Evolutionary conservation across 108 stramenopile genomes (phyloP).

Genomic region (Discostella pseudostelligera): DNA sequence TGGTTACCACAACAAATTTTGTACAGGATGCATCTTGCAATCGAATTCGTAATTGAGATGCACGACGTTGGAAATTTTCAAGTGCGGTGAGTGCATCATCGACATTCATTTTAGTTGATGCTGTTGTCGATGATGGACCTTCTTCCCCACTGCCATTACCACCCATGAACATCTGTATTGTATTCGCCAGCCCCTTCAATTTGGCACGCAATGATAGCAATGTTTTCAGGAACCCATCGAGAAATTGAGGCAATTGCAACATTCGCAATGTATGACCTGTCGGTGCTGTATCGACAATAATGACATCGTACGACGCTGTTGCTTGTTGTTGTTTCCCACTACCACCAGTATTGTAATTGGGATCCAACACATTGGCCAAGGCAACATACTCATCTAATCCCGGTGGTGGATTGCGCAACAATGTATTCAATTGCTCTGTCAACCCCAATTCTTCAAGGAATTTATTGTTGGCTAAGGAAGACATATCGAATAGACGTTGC

Average conservation of each 20-base stretch:
- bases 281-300: slow-evolving; percentile 91
- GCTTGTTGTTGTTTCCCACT: slow-evolving; percentile 12
- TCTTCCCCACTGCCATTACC: slow-evolving; percentile 8
- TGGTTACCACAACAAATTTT: slow-evolving; percentile 87
- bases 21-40: slow-evolving; percentile 57
- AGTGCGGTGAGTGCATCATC: slow-evolving; percentile 69
- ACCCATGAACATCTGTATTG: slow-evolving; percentile 74
- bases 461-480: slow-evolving; percentile 52
- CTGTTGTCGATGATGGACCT: too few relatives aligned
- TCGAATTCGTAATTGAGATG: slow-evolving; percentile 44
- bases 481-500: slow-evolving; percentile 64
- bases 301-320: slow-evolving; percentile 90
- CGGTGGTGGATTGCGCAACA: slow-evolving; percentile 92
- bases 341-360: slow-evolving; percentile 24
- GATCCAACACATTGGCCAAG: slow-evolving; percentile 81
- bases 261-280: slow-evolving; percentile 92
- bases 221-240: slow-evolving; percentile 82
- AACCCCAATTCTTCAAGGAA: slow-evolving; percentile 75
- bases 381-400: slow-evolving; percentile 95
- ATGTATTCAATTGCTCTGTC: slow-evolving; percentile 61
- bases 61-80: slow-evolving; percentile 70
- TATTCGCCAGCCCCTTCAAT: slow-evolving; percentile 67
- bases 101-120: slow-evolving; percentile 53
- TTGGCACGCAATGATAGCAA: slow-evolving; percentile 71
- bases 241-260: slow-evolving; percentile 82